Evolutionary conservation across 352 stramenopile genomes (phyloP).

Genomic region (Pythium guiyangense): DNA sequence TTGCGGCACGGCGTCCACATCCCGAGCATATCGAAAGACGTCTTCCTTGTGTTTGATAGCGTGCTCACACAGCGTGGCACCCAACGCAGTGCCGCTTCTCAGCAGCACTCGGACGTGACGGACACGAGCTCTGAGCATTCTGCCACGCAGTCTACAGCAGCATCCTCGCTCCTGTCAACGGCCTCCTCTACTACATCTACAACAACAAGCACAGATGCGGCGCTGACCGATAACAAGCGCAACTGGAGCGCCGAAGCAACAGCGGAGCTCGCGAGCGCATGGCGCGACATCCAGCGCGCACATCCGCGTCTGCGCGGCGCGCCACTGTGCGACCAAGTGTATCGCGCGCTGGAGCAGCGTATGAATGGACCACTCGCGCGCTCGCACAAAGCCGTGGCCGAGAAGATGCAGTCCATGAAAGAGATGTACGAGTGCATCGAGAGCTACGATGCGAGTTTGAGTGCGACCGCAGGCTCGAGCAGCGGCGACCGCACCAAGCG

Average conservation of each 20-base stretch:
- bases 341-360: too few species aligned
- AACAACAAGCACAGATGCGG: neutral
- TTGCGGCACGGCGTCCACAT: slow-evolving; percentile 50
- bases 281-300: too few species aligned
- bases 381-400: slow-evolving; percentile 43
- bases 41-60: slow-evolving; percentile 51
- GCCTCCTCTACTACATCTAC: neutral
- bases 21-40: slow-evolving; percentile 50
- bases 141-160: neutral
- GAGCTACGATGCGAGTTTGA: slow-evolving; percentile 26
- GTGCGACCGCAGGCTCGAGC: neutral
- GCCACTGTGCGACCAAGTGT: too few species aligned
- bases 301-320: too few species aligned
- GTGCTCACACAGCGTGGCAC: slow-evolving; percentile 32
- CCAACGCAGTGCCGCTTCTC: too few species aligned
- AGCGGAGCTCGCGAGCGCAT: too few species aligned
- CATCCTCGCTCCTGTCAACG: neutral
- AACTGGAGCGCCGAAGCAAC: slow-evolving; percentile 5
- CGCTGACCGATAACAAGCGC: neutral
- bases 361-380: too few species aligned
- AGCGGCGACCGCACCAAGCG: slow-evolving; percentile 13
- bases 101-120: too few species aligned
- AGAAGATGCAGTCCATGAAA: slow-evolving; percentile 79
- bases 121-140: neutral
- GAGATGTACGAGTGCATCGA: slow-evolving; percentile 70